These are phyloP conservation scores for Cladobotryum protrusum DNA, from an alignment of 2,329 filamentous ascomycete genomes.

Conservation along the genomic window DNA sequence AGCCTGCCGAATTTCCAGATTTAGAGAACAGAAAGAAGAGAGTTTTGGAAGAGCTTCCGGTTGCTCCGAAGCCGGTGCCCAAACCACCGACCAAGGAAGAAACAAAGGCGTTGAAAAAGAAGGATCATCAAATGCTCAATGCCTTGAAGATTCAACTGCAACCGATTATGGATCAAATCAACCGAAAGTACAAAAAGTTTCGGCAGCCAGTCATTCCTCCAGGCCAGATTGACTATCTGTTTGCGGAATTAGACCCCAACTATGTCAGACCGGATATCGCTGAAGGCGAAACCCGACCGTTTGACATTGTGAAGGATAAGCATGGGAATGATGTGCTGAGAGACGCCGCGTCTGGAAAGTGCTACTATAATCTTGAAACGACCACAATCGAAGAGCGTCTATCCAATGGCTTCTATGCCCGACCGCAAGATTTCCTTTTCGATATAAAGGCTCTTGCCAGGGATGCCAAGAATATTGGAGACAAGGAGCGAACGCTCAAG, in stretches of 20 bases:
- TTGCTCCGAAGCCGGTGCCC: constrained; percentile 67
- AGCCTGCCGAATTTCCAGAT: constrained; percentile 81
- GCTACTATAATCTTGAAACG: constrained; percentile 92
- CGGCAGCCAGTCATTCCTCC: constrained; percentile 72
- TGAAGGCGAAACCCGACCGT: constrained; percentile 60
- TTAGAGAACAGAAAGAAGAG: constrained; percentile 81
- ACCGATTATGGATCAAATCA: constrained; percentile 96
- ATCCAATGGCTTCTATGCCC: constrained; percentile 92
- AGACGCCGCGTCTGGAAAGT: constrained; percentile 71
- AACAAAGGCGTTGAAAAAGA: constrained; percentile 70
- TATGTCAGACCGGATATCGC: constrained; percentile 54
- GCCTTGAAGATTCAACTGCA: constrained; percentile 82
- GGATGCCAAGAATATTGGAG: constrained; percentile 76
- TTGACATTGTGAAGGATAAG: constrained; percentile 71
- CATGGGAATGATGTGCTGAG: constrained; percentile 70
- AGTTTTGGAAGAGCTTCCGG: constrained; percentile 66
- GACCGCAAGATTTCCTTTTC: constrained; percentile 79
- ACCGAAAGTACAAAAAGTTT: constrained; percentile 83
- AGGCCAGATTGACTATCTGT: constrained; percentile 69
- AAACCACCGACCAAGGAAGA: constrained; percentile 69
- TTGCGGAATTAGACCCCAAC: constrained; percentile 74
- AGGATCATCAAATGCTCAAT: constrained; percentile 79
- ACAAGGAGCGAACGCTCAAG: constrained; percentile 74
- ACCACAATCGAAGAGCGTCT: constrained; percentile 92
- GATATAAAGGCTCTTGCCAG: constrained; percentile 82